Evolutionary conservation across 2,329 filamentous ascomycete species (phyloP).

Genomic region (Xylariales sp.): DNA sequence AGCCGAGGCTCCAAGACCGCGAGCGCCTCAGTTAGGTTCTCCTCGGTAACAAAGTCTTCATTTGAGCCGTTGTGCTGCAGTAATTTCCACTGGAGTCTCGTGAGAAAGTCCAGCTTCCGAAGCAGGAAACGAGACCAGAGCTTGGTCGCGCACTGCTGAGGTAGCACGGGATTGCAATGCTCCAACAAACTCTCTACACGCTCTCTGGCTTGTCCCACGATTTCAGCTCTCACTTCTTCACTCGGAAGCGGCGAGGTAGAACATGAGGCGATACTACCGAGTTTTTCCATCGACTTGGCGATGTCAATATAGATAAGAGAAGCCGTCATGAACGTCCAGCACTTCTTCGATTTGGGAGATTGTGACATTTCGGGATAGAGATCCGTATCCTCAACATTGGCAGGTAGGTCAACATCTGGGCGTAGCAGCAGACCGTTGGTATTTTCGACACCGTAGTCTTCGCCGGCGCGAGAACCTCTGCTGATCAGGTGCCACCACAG

Average conservation of each 20-base stretch:
- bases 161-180: slow-evolving; percentile 12
- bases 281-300: not conserved
- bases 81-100: slow-evolving; percentile 8
- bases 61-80: not conserved
- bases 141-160: slow-evolving; percentile 8
- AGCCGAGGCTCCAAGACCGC: not conserved
- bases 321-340: not conserved
- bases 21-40: not conserved
- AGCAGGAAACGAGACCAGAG: slow-evolving; percentile 5
- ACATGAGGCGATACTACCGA: not conserved
- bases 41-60: not conserved
- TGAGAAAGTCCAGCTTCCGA: slow-evolving; percentile 10
- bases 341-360: not conserved
- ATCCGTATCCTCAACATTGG: not conserved
- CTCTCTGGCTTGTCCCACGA: not conserved
- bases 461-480: not conserved
- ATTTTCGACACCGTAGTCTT: slow-evolving; percentile 1
- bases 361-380: not conserved
- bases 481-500: slow-evolving; percentile 23
- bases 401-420: not conserved
- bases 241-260: not conserved
- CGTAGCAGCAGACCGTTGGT: not conserved
- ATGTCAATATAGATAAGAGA: not conserved
- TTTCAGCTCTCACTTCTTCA: not conserved
- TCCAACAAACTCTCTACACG: slow-evolving; percentile 4